These are phyloP conservation scores for Dentipellis fragilis DNA, from an alignment of 768 basidiomycete genomes.

Conservation along the genomic window DNA sequence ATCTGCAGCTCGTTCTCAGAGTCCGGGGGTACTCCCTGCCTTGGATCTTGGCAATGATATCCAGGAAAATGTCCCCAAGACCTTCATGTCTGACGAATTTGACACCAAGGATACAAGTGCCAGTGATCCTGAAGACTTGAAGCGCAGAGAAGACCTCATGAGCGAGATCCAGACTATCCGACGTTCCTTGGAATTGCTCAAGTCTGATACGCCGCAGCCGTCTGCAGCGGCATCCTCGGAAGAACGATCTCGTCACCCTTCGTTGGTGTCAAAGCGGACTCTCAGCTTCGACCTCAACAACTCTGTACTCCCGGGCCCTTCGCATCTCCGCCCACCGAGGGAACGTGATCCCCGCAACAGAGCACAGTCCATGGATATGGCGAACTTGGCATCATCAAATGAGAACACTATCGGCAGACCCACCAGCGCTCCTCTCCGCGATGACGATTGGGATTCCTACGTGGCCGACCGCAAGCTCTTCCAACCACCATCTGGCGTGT, in stretches of 20 bases:
- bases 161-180: conserved; percentile 74
- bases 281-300: conserved; percentile 56
- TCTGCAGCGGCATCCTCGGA: conserved; percentile 30
- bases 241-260: conserved; percentile 44
- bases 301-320: conserved; percentile 33
- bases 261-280: conserved; percentile 57
- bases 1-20: conserved; percentile 47
- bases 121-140: conserved; percentile 38
- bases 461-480: conserved; percentile 76
- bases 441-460: conserved; percentile 83
- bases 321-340: conserved; percentile 63
- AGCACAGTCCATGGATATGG: conserved; percentile 66
- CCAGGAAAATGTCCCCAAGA: conserved; percentile 62
- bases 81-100: conserved; percentile 40
- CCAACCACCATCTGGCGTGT: conserved; percentile 73
- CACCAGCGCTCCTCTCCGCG: conserved; percentile 61
- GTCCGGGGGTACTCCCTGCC: conserved; percentile 49
- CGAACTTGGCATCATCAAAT: conserved; percentile 30
- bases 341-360: conserved; percentile 58
- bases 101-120: conserved; percentile 17
- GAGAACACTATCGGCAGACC: conserved; percentile 56
- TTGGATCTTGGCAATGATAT: conserved; percentile 71
- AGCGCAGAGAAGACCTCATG: conserved; percentile 60
- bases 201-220: conserved; percentile 55
- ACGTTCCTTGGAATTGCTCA: conserved; percentile 66